Conservation (phyloP, 176 grass and related monocot species). For the Phoenix dactylifera region DNA sequence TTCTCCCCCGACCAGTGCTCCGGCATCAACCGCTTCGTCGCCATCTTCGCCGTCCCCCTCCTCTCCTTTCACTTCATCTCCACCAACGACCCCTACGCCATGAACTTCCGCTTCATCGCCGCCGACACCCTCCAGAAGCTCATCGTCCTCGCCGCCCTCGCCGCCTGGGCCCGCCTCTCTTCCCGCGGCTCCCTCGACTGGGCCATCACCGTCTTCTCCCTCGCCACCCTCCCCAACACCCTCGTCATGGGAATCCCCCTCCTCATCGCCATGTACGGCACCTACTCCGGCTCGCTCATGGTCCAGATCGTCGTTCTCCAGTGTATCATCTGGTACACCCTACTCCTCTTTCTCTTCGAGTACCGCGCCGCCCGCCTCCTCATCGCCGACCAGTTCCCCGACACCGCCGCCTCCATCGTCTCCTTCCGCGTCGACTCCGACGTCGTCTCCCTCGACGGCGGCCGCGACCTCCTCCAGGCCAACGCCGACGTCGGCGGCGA, state of each 20-base stretch:
- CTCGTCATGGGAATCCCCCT: slow-evolving; percentile 82
- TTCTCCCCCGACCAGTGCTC: slow-evolving; percentile 79
- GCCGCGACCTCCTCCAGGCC: slow-evolving; percentile 26
- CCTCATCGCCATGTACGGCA: slow-evolving; percentile 70
- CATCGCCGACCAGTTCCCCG: slow-evolving; percentile 63
- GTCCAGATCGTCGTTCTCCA: slow-evolving; percentile 85
- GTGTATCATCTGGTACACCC: slow-evolving; percentile 98
- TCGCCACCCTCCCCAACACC: slow-evolving; percentile 70
- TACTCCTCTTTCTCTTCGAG: slow-evolving; percentile 84
- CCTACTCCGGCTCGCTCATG: slow-evolving; percentile 58
- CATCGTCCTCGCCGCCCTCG: slow-evolving; percentile 46
- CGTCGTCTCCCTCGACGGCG: slow-evolving; percentile 57
- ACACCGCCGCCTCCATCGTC: slow-evolving; percentile 55
- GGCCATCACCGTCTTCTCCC: slow-evolving; percentile 70
- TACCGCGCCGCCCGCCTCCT: slow-evolving; percentile 67
- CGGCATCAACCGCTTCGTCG: slow-evolving; percentile 84
- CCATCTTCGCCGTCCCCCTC: slow-evolving; percentile 76
- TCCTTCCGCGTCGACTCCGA: slow-evolving; percentile 50
- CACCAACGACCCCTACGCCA: slow-evolving; percentile 61
- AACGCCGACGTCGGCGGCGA: slow-evolving; percentile 53
- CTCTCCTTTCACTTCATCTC: slow-evolving; percentile 95
- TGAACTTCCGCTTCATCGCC: slow-evolving; percentile 71
- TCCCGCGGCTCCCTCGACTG: slow-evolving; percentile 34
- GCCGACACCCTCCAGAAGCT: slow-evolving; percentile 90
- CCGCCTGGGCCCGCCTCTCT: slow-evolving; percentile 28